phyloP scores from a whole-genome alignment of 2,329 filamentous ascomycete genomes.

The Fusarium tjaetaba region DNA sequence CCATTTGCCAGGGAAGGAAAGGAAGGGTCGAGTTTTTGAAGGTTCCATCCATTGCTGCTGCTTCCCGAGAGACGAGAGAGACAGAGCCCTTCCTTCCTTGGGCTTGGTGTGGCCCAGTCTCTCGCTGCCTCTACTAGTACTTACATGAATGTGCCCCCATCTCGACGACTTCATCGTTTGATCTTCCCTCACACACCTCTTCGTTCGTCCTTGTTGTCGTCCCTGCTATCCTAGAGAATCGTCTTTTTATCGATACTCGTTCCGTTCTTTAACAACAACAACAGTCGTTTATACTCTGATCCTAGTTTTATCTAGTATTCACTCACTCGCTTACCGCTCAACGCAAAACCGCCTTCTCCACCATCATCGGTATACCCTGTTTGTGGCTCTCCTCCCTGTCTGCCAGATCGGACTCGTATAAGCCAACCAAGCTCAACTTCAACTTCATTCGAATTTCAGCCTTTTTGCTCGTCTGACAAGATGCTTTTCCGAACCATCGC shows the following conservation, averaged over 20 bases:
- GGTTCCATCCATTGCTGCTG: slow-evolving; percentile 8
- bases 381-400: slow-evolving; percentile 38
- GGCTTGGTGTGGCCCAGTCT: slow-evolving; percentile 15
- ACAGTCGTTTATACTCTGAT: slow-evolving; percentile 12
- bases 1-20: slow-evolving; percentile 23
- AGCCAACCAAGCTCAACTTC: slow-evolving; percentile 1
- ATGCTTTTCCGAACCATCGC: slow-evolving; percentile 51
- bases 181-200: slow-evolving; percentile 22
- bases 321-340: slow-evolving; percentile 15
- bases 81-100: slow-evolving; percentile 25
- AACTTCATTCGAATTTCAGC: slow-evolving; percentile 13
- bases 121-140: slow-evolving; percentile 7
- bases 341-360: slow-evolving; percentile 30
- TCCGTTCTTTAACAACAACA: slow-evolving; percentile 40
- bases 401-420: slow-evolving; percentile 25
- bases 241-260: slow-evolving; percentile 39
- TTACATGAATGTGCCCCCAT: slow-evolving; percentile 29
- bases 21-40: slow-evolving; percentile 11
- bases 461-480: slow-evolving; percentile 29
- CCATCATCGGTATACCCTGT: slow-evolving; percentile 31
- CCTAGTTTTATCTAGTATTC: slow-evolving; percentile 28
- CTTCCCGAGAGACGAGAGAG: slow-evolving; percentile 19
- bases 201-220: slow-evolving; percentile 25
- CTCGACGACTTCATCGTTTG: slow-evolving; percentile 11
- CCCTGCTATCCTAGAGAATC: slow-evolving; percentile 32